A percentile compares a stretch with the other conserved stretches of the same genome.
Evolutionary conservation across 306 rosid genomes (phyloP).

Genomic region (Dalbergia cultrata): DNA sequence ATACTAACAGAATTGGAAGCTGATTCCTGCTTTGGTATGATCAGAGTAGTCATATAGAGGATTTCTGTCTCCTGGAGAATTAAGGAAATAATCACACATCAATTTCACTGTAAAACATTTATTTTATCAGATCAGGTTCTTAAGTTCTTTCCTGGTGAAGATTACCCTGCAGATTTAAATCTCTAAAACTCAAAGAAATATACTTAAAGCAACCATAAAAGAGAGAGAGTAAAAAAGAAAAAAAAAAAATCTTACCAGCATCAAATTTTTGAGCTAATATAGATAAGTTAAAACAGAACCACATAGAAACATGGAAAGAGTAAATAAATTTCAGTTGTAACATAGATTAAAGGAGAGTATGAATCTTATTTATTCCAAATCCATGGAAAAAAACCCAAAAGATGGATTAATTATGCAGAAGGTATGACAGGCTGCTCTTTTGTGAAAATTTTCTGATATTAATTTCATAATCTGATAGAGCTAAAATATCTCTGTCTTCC

Average conservation of each 20-base stretch:
- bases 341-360: not conserved
- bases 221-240: not conserved
- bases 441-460: not conserved
- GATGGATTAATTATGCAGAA: not conserved
- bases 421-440: conserved; percentile 24
- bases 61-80: conserved; percentile 67
- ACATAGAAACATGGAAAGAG: not conserved
- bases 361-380: conserved; percentile 13
- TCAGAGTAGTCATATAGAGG: conserved; percentile 78
- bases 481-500: not conserved
- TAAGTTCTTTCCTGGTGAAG: conserved; percentile 10
- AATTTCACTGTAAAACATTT: conserved; percentile 30
- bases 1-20: conserved; percentile 83
- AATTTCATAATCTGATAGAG: conserved; percentile 15
- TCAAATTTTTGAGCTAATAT: not conserved
- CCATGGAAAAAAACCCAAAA: not conserved
- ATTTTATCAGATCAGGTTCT: conserved; percentile 22
- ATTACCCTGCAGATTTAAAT: conserved; percentile 21
- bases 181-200: conserved; percentile 11
- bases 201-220: conserved; percentile 12
- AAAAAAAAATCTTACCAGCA: not conserved
- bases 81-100: conserved; percentile 40
- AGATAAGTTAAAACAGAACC: not conserved
- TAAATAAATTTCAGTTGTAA: not conserved
- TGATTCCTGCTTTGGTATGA: conserved; percentile 91